Conservation (phyloP, 768 basidiomycete species). For the Hortiboletus campestris region DNA sequence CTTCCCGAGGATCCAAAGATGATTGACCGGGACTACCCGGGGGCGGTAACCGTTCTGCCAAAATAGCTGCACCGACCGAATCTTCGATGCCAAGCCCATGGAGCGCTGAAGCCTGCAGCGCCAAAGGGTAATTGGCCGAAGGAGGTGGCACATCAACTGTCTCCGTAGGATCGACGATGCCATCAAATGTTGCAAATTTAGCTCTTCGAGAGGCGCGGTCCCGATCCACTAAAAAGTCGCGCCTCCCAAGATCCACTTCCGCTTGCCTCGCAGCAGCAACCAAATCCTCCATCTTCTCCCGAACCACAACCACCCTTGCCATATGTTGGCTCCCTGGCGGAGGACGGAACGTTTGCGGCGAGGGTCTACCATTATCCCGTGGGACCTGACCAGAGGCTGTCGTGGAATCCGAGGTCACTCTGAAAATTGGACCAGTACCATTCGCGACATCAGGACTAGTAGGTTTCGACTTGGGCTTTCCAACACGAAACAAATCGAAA, state of each 20-base stretch:
- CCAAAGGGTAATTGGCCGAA: slow-evolving; percentile 66
- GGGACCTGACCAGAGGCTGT: slow-evolving; percentile 42
- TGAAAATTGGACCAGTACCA: slow-evolving; percentile 45
- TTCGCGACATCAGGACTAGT: slow-evolving; percentile 44
- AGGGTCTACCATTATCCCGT: slow-evolving; percentile 39
- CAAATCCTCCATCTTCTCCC: slow-evolving; percentile 77
- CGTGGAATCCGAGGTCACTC: slow-evolving; percentile 67
- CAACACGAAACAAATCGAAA: slow-evolving; percentile 69
- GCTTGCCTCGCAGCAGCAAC: slow-evolving; percentile 70
- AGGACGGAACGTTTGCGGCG: slow-evolving; percentile 34
- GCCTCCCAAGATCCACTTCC: slow-evolving; percentile 65
- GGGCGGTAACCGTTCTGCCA: slow-evolving; percentile 73
- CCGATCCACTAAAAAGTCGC: slow-evolving; percentile 47
- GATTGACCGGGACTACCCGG: slow-evolving; percentile 60
- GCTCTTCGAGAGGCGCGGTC: slow-evolving; percentile 39
- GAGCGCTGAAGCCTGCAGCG: slow-evolving; percentile 70
- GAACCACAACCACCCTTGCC: slow-evolving; percentile 76
- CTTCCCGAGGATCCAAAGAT: slow-evolving; percentile 52
- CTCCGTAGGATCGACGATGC: slow-evolving; percentile 82
- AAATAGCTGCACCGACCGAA: slow-evolving; percentile 70
- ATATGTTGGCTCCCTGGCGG: slow-evolving; percentile 37
- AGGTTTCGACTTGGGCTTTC: slow-evolving; percentile 66
- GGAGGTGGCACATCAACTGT: slow-evolving; percentile 75
- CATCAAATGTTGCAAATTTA: slow-evolving; percentile 41
- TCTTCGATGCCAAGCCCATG: slow-evolving; percentile 73